Evolutionary conservation across 768 basidiomycete species (phyloP).

Genomic region (Suillus spraguei): DNA sequence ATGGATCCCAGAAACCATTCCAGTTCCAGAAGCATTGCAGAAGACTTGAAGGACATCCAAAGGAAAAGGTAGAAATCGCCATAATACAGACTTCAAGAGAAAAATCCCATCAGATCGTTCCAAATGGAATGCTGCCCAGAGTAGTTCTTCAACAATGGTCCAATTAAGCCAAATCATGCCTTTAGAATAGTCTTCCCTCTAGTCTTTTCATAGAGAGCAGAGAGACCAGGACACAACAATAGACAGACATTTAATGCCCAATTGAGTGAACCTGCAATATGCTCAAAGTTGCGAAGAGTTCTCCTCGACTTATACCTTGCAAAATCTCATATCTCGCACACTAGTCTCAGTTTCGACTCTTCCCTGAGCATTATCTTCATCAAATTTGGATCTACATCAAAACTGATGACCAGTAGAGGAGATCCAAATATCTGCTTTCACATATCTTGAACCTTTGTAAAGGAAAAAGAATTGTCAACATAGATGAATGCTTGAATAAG

Average conservation of each 20-base stretch:
- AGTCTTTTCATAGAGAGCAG: conserved; percentile 36
- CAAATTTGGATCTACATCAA: conserved; percentile 25
- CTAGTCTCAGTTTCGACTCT: neutral
- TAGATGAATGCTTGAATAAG: conserved; percentile 33
- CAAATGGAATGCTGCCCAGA: neutral
- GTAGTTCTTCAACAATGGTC: neutral
- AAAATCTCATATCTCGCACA: fast-evolving
- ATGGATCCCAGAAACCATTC: too few species aligned
- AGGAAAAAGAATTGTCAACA: too few species aligned
- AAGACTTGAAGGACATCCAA: too few species aligned
- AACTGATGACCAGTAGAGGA: conserved; percentile 33
- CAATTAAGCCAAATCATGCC: neutral
- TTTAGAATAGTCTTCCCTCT: conserved; percentile 22
- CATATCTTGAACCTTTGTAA: too few species aligned
- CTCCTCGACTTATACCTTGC: neutral
- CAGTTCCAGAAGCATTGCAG: too few species aligned
- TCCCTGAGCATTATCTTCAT: conserved; percentile 16
- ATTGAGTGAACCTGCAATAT: conserved; percentile 40
- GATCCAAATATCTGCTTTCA: conserved; percentile 41
- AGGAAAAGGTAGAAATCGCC: too few species aligned
- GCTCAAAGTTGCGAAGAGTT: conserved; percentile 19
- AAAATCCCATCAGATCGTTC: neutral
- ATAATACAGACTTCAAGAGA: neutral
- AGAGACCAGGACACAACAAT: conserved; percentile 34
- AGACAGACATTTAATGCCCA: conserved; percentile 45